Percentiles rank a stretch among this genome's conserved stretches.
These are phyloP conservation scores for Lunularia cruciata DNA, from an alignment of 225 moss, liverwort and hornwort species.

Conservation along the genomic window DNA sequence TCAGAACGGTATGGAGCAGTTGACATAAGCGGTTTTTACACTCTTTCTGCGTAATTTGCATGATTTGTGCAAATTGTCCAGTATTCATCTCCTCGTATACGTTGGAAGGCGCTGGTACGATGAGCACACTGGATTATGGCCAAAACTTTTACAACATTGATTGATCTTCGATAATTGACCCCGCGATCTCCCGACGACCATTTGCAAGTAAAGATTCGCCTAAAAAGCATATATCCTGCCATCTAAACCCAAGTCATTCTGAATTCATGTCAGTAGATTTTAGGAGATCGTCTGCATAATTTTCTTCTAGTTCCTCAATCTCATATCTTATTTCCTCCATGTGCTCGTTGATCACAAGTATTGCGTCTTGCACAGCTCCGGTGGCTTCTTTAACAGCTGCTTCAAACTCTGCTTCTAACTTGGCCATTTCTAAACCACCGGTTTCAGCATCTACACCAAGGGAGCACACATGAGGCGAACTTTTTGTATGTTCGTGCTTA, in stretches of 20 bases:
- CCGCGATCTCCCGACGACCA: too few species aligned
- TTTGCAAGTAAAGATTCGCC: too few species aligned
- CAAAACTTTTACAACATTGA: too few species aligned
- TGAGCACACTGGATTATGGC: too few species aligned
- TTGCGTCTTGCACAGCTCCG: conserved; percentile 59
- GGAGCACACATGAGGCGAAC: conserved; percentile 41
- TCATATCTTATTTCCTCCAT: conserved; percentile 86
- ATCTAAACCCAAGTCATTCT: neutral
- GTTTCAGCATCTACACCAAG: conserved; percentile 47
- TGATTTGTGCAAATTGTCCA: too few species aligned
- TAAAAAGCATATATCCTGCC: neutral
- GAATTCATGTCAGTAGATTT: neutral
- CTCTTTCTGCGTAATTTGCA: too few species aligned
- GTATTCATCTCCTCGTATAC: too few species aligned
- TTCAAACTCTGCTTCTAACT: conserved; percentile 80
- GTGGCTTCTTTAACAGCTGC: conserved; percentile 91
- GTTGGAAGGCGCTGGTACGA: too few species aligned
- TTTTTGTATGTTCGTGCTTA: conserved; percentile 37
- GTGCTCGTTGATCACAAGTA: conserved; percentile 60
- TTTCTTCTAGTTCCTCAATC: conserved; percentile 38
- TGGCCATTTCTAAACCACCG: conserved; percentile 72
- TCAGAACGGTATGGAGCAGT: too few species aligned
- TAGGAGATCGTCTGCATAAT: neutral
- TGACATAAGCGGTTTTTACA: too few species aligned
- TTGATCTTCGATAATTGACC: too few species aligned